Conservation (phyloP, 1,139 yeast genomes). For the Tardiomyces digboiensis region DNA sequence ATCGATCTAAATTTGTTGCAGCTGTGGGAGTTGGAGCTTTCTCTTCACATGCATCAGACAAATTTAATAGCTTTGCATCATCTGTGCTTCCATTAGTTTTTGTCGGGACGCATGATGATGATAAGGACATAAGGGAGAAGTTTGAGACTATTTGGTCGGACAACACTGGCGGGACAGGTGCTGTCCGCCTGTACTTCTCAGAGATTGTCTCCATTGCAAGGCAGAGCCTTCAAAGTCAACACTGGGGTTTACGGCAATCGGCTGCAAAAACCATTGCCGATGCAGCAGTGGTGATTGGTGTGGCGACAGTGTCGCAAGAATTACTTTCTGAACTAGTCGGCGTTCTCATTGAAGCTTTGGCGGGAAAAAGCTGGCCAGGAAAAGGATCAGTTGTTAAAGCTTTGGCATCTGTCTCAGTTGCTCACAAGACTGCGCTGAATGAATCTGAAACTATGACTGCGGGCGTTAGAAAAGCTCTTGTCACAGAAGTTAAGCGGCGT, state of each 20-base stretch:
- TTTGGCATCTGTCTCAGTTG: constrained; percentile 43
- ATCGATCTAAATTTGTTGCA: constrained; percentile 40
- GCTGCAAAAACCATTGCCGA: constrained; percentile 64
- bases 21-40: constrained; percentile 60
- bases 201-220: constrained; percentile 55
- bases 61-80: constrained; percentile 51
- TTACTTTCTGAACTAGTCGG: constrained; percentile 35
- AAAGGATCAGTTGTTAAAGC: constrained; percentile 72
- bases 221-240: constrained; percentile 43
- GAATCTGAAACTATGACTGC: constrained; percentile 13
- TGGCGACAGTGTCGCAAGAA: constrained; percentile 4
- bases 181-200: constrained; percentile 58
- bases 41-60: constrained; percentile 61
- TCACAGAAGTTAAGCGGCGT: constrained; percentile 56
- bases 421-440: constrained; percentile 31
- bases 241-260: constrained; percentile 58
- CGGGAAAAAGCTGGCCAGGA: constrained; percentile 85
- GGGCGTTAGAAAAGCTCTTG: constrained; percentile 36
- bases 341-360: constrained; percentile 50
- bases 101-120: constrained; percentile 64
- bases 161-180: constrained; percentile 63
- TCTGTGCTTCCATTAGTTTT: constrained; percentile 72
- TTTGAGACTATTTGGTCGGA: constrained; percentile 75
- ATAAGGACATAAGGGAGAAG: constrained; percentile 33
- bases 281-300: constrained; percentile 35